Percentiles rank a stretch among this genome's conserved stretches.
These are phyloP conservation scores for Fusarium graminum DNA, from an alignment of 2,329 filamentous ascomycete genomes.

Conservation along the genomic window DNA sequence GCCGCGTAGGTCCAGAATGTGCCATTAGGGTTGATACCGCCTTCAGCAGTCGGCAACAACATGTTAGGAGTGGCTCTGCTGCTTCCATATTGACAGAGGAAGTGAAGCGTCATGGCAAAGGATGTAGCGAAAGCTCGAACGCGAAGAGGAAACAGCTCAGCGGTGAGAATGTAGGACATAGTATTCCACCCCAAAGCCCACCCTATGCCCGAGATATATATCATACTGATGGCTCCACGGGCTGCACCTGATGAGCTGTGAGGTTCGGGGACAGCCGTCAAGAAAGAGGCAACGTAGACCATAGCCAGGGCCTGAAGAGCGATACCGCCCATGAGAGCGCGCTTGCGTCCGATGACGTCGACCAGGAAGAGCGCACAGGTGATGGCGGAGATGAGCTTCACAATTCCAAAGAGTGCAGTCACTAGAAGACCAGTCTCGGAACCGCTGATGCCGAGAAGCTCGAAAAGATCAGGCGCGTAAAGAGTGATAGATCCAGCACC, in stretches of 20 bases:
- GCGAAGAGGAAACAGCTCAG: constrained; percentile 31
- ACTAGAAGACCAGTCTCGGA: constrained; percentile 26
- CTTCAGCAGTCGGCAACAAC: constrained; percentile 9
- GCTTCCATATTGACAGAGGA: constrained; percentile 24
- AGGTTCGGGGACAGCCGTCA: constrained; percentile 9
- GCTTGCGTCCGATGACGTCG: constrained; percentile 24
- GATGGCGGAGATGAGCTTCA: constrained; percentile 20
- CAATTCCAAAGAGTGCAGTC: constrained; percentile 23
- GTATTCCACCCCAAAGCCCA: constrained; percentile 41
- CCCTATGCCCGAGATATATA: constrained; percentile 36
- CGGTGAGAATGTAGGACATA: constrained; percentile 35
- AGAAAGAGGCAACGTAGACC: constrained; percentile 22
- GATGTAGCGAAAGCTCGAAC: constrained; percentile 26
- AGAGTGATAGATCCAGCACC: constrained; percentile 32
- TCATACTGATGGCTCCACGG: constrained; percentile 23
- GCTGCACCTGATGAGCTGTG: constrained; percentile 6
- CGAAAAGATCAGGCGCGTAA: constrained; percentile 20
- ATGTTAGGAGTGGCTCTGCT: constrained; percentile 25
- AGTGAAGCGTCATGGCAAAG: constrained; percentile 25
- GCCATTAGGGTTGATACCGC: constrained; percentile 23
- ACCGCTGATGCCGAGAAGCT: constrained; percentile 16
- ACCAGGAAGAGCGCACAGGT: constrained; percentile 21
- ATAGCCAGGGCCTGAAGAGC: constrained; percentile 20
- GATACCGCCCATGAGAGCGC: constrained; percentile 21
- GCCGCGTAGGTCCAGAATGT: constrained; percentile 25